Percentiles rank a stretch among this genome's conserved stretches.
phyloP scores from a whole-genome alignment of 305 asterid species.

The Fraxinus latifolia region DNA sequence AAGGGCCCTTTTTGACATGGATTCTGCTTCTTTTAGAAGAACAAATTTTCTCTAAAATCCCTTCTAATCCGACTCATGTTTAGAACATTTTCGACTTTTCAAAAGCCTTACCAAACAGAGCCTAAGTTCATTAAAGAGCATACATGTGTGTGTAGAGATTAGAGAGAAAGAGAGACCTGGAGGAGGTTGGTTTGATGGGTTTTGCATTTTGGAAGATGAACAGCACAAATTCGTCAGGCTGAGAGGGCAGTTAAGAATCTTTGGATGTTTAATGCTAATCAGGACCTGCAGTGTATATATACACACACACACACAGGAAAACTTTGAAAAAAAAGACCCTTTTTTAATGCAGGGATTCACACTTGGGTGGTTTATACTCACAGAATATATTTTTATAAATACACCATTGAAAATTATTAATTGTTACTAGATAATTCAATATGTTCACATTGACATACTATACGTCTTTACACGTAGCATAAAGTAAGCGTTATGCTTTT shows the following conservation, averaged over 20 bases:
- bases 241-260: background rate
- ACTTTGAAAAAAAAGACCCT: too few relatives aligned
- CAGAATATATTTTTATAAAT: background rate
- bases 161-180: background rate
- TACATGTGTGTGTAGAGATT: background rate
- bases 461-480: background rate
- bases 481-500: background rate
- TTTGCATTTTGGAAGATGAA: background rate
- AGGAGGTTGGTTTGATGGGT: background rate
- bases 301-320: background rate
- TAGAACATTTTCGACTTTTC: background rate
- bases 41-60: background rate
- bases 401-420: background rate
- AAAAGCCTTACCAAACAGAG: background rate
- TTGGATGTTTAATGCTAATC: background rate
- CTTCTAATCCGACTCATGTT: background rate
- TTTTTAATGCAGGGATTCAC: background rate
- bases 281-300: background rate
- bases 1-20: background rate
- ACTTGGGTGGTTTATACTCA: background rate
- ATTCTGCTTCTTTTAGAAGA: background rate
- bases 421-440: background rate
- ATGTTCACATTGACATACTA: background rate
- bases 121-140: background rate
- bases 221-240: background rate